phyloP scores from a whole-genome alignment of 2,329 filamentous ascomycete genomes.

The Colletotrichum viniferum region DNA sequence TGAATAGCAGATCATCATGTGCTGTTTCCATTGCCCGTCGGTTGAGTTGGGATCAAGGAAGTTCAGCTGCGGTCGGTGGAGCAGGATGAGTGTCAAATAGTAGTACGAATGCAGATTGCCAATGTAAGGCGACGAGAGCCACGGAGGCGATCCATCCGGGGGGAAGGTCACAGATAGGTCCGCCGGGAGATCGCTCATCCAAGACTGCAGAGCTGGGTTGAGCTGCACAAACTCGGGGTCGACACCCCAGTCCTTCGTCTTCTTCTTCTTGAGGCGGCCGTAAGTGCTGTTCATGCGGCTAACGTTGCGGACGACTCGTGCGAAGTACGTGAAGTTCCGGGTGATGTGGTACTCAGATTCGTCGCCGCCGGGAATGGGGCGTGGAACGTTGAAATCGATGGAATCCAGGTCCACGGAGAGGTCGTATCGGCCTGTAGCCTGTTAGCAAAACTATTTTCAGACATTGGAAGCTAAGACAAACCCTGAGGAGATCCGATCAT shows the following conservation, averaged over 20 bases:
- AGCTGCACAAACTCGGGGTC: conserved; percentile 83
- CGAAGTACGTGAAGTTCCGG: conserved; percentile 82
- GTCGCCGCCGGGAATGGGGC: conserved; percentile 69
- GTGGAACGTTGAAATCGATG: conserved; percentile 74
- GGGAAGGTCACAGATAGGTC: conserved; percentile 83
- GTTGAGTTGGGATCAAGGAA: conserved; percentile 73
- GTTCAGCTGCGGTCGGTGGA: conserved; percentile 84
- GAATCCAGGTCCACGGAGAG: conserved; percentile 76
- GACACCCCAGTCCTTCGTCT: conserved; percentile 78
- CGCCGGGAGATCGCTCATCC: conserved; percentile 76
- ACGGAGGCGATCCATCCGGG: conserved; percentile 78
- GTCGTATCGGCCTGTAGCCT: conserved; percentile 72
- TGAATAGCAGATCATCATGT: conserved; percentile 85
- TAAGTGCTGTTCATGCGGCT: conserved; percentile 79
- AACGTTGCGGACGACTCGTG: conserved; percentile 78
- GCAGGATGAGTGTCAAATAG: conserved; percentile 82
- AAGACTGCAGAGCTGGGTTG: conserved; percentile 77
- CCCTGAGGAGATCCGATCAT: conserved; percentile 96
- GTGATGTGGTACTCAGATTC: conserved; percentile 78
- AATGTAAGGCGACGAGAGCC: conserved; percentile 84
- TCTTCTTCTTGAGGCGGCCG: conserved; percentile 72
- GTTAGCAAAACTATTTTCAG: neutral
- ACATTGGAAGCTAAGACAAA: conserved; percentile 37
- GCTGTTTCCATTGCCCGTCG: conserved; percentile 82
- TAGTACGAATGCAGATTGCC: conserved; percentile 92